These are phyloP conservation scores for Metschnikowia amazonensis DNA, from an alignment of 805 yeast genomes.

Conservation along the genomic window DNA sequence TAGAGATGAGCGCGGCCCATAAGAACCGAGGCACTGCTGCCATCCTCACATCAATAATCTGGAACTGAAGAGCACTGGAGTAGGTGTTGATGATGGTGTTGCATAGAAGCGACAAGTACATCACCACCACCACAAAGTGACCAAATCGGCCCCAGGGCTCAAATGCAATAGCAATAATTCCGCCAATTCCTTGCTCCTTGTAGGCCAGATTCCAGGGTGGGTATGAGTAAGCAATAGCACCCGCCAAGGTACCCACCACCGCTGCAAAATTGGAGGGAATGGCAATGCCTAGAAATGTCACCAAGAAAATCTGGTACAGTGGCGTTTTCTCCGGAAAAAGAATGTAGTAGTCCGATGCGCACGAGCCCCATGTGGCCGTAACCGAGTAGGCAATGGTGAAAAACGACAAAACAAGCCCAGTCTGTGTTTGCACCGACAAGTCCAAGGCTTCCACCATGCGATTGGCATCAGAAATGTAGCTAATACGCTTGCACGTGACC, in stretches of 20 bases:
- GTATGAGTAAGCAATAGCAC: constrained; percentile 30
- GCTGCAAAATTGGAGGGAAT: constrained; percentile 35
- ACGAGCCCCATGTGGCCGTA: constrained; percentile 35
- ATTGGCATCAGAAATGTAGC: constrained; percentile 15
- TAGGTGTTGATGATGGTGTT: constrained; percentile 37
- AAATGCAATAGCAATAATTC: constrained; percentile 28
- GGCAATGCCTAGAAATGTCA: constrained; percentile 28
- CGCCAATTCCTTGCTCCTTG: constrained; percentile 30
- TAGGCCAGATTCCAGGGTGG: constrained; percentile 33
- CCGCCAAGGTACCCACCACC: constrained; percentile 27
- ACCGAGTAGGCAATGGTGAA: constrained; percentile 35
- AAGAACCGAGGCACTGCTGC: constrained; percentile 15
- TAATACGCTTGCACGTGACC: constrained; percentile 25
- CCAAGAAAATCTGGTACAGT: constrained; percentile 22
- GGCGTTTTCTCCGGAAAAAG: constrained; percentile 31
- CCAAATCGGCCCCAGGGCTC: constrained; percentile 37
- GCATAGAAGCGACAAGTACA: constrained; percentile 32
- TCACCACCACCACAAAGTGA: constrained; percentile 28
- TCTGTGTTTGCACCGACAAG: constrained; percentile 14
- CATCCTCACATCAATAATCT: constrained; percentile 26
- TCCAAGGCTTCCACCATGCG: constrained; percentile 5
- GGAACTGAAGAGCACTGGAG: constrained; percentile 34
- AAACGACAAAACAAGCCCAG: constrained; percentile 35
- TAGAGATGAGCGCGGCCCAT: constrained; percentile 14
- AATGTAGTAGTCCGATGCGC: constrained; percentile 34